phyloP scores from a whole-genome alignment of 768 basidiomycete species.

The Boletellus emodensis region DNA sequence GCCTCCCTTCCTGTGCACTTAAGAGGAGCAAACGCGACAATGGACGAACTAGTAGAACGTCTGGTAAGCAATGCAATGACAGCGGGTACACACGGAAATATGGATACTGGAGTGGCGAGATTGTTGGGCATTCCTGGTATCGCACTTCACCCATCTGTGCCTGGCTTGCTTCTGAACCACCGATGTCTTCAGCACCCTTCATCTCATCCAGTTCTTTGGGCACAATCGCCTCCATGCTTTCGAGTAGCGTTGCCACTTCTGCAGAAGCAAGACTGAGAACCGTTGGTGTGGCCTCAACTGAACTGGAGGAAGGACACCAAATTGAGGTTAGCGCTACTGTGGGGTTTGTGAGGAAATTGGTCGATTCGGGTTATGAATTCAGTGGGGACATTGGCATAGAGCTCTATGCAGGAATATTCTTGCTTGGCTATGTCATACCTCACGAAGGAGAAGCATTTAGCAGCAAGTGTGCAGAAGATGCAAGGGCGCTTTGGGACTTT shows the following conservation, averaged over 20 bases:
- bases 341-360: slow-evolving; percentile 12
- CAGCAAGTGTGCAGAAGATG: slow-evolving; percentile 16
- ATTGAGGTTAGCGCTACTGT: slow-evolving; percentile 4
- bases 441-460: slow-evolving; percentile 4
- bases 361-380: slow-evolving; percentile 19
- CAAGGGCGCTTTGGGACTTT: slow-evolving; percentile 30
- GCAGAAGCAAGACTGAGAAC: slow-evolving; percentile 12
- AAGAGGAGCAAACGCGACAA: slow-evolving; percentile 38
- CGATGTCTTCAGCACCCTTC: slow-evolving; percentile 14
- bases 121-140: slow-evolving; percentile 21
- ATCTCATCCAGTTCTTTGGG: slow-evolving; percentile 18
- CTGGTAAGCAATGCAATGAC: slow-evolving; percentile 10
- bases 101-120: neutral
- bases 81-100: neutral
- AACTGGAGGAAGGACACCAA: neutral
- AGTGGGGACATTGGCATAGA: slow-evolving; percentile 16
- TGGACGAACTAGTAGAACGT: slow-evolving; percentile 41
- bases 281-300: slow-evolving; percentile 6
- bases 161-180: neutral
- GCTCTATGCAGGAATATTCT: slow-evolving; percentile 19
- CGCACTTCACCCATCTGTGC: neutral
- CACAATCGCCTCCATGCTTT: slow-evolving; percentile 16
- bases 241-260: slow-evolving; percentile 11
- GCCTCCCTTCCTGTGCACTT: slow-evolving; percentile 43
- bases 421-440: slow-evolving; percentile 21